These are phyloP conservation scores for Penicillium chermesinum DNA, from an alignment of 495 filamentous ascomycete genomes.

Conservation along the genomic window DNA sequence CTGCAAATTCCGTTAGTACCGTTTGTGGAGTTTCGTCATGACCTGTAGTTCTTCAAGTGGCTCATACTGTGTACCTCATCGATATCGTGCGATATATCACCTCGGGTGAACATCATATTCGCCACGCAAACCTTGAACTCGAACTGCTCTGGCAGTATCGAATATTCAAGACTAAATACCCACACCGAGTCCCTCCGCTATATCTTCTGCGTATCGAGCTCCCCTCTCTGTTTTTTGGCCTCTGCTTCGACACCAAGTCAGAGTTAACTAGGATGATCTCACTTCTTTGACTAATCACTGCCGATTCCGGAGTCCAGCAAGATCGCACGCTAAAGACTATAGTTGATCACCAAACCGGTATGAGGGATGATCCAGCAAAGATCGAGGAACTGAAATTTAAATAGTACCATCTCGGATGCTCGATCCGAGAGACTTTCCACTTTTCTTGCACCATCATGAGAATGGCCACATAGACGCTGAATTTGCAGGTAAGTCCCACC, in stretches of 20 bases:
- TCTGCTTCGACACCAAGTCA: no score
- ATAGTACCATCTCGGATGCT: background rate
- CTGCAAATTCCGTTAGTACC: no score
- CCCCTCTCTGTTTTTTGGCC: no score
- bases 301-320: background rate
- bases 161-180: background rate
- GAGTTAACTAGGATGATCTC: background rate
- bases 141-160: background rate
- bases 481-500: slow-evolving; percentile 6
- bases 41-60: no score
- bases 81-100: slow-evolving; percentile 21
- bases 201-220: no score
- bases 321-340: no score
- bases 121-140: background rate
- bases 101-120: slow-evolving; percentile 23
- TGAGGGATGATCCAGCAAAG: background rate
- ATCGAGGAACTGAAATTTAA: background rate
- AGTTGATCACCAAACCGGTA: no score
- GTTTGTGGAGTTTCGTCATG: no score
- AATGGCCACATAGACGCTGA: background rate
- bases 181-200: no score
- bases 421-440: slow-evolving; percentile 2
- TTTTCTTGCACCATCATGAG: slow-evolving; percentile 1
- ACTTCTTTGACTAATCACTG: background rate
- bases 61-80: slow-evolving; percentile 19